These are phyloP conservation scores for Lactifluus subvellereus DNA, from an alignment of 768 basidiomycete species.

Conservation along the genomic window DNA sequence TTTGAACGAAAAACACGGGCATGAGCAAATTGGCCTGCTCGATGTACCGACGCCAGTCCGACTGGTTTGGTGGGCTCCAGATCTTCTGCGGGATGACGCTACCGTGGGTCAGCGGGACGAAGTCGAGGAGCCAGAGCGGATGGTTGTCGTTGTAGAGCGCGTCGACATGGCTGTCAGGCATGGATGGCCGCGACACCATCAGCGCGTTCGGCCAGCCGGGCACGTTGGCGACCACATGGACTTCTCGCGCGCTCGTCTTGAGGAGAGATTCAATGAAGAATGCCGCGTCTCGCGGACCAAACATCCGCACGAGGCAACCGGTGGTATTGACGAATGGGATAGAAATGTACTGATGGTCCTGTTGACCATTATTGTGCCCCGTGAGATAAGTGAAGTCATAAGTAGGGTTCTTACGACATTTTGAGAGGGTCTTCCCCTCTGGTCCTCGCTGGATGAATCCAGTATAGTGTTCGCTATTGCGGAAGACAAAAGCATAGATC, in stretches of 20 bases:
- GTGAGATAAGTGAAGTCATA: neutral
- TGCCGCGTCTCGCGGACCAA: constrained; percentile 10
- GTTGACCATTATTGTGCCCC: neutral
- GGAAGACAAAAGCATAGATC: too few relatives aligned
- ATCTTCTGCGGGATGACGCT: constrained; percentile 14
- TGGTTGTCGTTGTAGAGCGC: neutral
- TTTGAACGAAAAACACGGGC: constrained; percentile 19
- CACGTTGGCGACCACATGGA: constrained; percentile 7
- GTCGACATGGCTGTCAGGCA: neutral
- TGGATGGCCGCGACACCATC: constrained; percentile 7
- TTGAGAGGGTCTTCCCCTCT: too few relatives aligned
- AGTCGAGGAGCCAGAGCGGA: constrained; percentile 17
- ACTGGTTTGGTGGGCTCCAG: constrained; percentile 19
- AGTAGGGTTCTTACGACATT: too few relatives aligned
- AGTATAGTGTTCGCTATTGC: too few relatives aligned
- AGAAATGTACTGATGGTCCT: neutral
- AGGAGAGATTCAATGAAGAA: constrained; percentile 19
- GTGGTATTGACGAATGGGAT: neutral
- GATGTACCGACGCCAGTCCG: constrained; percentile 21
- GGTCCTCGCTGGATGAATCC: too few relatives aligned
- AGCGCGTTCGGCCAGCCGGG: constrained; percentile 5
- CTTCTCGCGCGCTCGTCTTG: neutral
- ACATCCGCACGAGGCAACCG: constrained; percentile 15
- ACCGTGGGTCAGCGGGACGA: neutral
- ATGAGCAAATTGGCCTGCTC: constrained; percentile 14